Conservation (phyloP, 805 yeast genomes). For the Myxozyma sirexii region DNA sequence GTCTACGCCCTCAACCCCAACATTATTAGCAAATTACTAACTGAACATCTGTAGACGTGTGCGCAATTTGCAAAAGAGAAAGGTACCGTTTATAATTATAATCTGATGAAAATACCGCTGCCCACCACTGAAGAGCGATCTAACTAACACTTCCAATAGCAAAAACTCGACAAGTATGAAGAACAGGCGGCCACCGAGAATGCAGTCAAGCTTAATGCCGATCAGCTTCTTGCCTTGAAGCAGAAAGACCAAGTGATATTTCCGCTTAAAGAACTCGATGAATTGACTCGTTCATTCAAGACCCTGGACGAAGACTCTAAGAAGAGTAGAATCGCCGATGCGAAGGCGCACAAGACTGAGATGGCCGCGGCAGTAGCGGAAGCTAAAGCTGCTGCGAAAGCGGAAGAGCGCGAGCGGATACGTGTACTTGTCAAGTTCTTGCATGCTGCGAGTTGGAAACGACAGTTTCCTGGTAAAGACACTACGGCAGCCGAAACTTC, state of each 20-base stretch:
- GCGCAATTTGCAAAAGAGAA: conserved; percentile 45
- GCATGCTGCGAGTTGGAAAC: conserved; percentile 42
- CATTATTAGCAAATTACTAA: background rate
- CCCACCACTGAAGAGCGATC: background rate
- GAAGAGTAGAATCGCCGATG: conserved; percentile 20
- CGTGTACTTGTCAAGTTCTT: conserved; percentile 39
- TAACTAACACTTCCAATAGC: background rate
- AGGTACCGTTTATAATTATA: conserved; percentile 17
- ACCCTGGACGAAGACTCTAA: conserved; percentile 29
- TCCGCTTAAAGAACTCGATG: conserved; percentile 44
- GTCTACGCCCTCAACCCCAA: background rate
- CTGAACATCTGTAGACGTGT: conserved; percentile 36
- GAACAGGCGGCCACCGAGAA: conserved; percentile 37
- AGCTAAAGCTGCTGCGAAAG: conserved; percentile 31
- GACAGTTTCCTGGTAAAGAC: conserved; percentile 35
- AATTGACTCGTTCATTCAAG: conserved; percentile 36
- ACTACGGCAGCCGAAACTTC: conserved; percentile 32
- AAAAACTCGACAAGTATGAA: conserved; percentile 42
- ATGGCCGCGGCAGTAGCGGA: conserved; percentile 11
- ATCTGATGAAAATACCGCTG: background rate
- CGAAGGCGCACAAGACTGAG: conserved; percentile 26
- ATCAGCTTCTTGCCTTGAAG: conserved; percentile 43
- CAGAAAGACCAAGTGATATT: conserved; percentile 42
- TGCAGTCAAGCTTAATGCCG: conserved; percentile 41
- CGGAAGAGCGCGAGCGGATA: conserved; percentile 34